Conservation (phyloP, 148 eudicot genomes). For the Silene uniflora region DNA sequence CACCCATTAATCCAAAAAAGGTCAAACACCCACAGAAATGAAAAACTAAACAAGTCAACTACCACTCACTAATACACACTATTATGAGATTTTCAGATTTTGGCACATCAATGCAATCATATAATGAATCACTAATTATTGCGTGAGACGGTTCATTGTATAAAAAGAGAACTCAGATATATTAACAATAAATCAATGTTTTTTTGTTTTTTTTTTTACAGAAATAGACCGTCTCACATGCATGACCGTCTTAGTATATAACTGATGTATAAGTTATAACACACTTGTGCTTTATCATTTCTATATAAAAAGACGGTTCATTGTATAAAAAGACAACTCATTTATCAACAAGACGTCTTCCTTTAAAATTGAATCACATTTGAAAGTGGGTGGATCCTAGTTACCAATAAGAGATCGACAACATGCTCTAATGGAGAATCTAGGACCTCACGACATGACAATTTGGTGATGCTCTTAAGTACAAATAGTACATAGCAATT, state of each 20-base stretch:
- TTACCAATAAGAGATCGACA: not conserved
- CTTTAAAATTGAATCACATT: not conserved
- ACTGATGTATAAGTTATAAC: too few species aligned
- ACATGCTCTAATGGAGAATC: not conserved
- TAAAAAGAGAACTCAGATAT: too few species aligned
- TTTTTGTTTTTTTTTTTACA: too few species aligned
- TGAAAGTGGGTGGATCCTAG: not conserved
- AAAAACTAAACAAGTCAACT: not conserved
- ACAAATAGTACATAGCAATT: constrained; percentile 1
- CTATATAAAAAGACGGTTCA: too few species aligned
- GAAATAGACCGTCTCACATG: too few species aligned
- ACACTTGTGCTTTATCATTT: too few species aligned
- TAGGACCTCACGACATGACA: constrained; percentile 3
- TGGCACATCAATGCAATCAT: not conserved
- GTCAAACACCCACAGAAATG: not conserved
- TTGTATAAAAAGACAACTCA: too few species aligned
- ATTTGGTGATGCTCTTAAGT: not conserved
- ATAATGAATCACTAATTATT: too few species aligned
- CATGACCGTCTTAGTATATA: too few species aligned
- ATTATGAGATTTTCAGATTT: not conserved
- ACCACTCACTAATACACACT: not conserved
- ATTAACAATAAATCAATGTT: too few species aligned
- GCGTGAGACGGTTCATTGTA: too few species aligned
- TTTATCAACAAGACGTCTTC: not conserved
- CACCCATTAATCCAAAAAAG: not conserved